Evolutionary conservation across 208 protist genomes (phyloP).

Genomic region (Tritrichomonas foetus): DNA sequence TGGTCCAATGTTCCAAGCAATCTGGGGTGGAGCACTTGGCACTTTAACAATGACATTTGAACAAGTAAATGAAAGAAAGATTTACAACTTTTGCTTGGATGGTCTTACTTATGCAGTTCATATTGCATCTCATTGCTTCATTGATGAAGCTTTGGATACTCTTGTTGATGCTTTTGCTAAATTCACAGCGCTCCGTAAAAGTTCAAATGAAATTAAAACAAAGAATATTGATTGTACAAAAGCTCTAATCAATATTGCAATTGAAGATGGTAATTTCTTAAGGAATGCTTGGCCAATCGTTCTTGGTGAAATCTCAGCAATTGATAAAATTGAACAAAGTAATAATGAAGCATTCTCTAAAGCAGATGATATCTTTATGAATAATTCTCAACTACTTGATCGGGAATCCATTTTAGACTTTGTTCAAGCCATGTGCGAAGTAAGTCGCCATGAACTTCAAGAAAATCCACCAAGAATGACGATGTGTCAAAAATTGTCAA

Average conservation of each 20-base stretch:
- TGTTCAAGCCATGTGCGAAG: background rate
- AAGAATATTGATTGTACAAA: slow-evolving; percentile 27
- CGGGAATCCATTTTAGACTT: background rate
- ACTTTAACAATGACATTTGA: background rate
- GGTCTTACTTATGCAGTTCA: background rate
- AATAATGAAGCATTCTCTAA: background rate
- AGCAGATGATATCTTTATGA: background rate
- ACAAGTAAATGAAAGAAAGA: background rate
- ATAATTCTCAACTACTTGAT: background rate
- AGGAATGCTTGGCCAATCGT: background rate
- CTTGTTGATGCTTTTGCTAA: slow-evolving; percentile 9
- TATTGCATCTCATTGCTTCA: background rate
- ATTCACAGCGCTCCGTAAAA: background rate
- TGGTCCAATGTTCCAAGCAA: slow-evolving; percentile 7
- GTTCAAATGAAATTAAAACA: background rate
- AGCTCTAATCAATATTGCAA: background rate
- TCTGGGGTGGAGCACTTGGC: background rate
- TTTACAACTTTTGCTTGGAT: background rate
- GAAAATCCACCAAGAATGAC: background rate
- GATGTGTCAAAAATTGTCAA: background rate
- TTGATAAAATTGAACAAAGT: background rate
- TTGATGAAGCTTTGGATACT: background rate
- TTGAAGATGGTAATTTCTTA: background rate
- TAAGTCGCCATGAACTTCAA: background rate
- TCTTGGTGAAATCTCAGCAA: background rate